Evolutionary conservation across 805 yeast genomes (phyloP).

Genomic region (Schwanniomyces yamadae): DNA sequence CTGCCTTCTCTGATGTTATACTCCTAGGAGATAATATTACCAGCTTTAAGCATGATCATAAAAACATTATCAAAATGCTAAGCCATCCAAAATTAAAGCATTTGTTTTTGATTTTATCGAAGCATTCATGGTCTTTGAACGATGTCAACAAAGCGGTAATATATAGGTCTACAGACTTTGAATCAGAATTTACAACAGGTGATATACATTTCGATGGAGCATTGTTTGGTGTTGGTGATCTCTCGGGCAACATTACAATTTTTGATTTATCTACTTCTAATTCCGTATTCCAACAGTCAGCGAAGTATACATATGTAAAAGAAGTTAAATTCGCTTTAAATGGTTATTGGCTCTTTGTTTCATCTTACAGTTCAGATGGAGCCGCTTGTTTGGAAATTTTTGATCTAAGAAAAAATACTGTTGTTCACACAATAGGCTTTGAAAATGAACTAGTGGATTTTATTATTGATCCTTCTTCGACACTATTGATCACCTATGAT

Average conservation of each 20-base stretch:
- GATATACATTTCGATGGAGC: slow-evolving; percentile 51
- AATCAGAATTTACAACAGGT: slow-evolving; percentile 16
- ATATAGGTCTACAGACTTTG: slow-evolving; percentile 10
- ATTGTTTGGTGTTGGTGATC: slow-evolving; percentile 39
- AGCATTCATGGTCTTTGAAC: slow-evolving; percentile 20
- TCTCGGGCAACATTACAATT: slow-evolving; percentile 32
- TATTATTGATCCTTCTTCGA: slow-evolving; percentile 37
- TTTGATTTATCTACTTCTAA: slow-evolving; percentile 40
- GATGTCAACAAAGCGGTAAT: slow-evolving; percentile 8
- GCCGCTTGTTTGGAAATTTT: slow-evolving; percentile 36
- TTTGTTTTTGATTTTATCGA: slow-evolving; percentile 27
- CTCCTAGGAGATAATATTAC: slow-evolving; percentile 11
- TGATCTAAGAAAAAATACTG: slow-evolving; percentile 46
- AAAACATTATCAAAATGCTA: slow-evolving; percentile 19
- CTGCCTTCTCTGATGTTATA: slow-evolving; percentile 19
- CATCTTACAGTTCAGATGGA: slow-evolving; percentile 18
- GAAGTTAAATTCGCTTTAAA: slow-evolving; percentile 55
- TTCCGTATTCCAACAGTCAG: slow-evolving; percentile 20
- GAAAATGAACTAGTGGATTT: slow-evolving; percentile 20
- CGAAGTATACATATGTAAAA: slow-evolving; percentile 22
- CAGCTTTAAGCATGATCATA: slow-evolving; percentile 5
- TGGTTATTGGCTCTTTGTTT: slow-evolving; percentile 59
- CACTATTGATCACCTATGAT: slow-evolving; percentile 24
- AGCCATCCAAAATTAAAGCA: slow-evolving; percentile 33
- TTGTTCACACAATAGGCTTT: slow-evolving; percentile 26